Evolutionary conservation across 2,329 filamentous ascomycete genomes (phyloP), one percentile per base, ranked within the genome.

Genomic region (Paecilomyces fulvus): DNA sequence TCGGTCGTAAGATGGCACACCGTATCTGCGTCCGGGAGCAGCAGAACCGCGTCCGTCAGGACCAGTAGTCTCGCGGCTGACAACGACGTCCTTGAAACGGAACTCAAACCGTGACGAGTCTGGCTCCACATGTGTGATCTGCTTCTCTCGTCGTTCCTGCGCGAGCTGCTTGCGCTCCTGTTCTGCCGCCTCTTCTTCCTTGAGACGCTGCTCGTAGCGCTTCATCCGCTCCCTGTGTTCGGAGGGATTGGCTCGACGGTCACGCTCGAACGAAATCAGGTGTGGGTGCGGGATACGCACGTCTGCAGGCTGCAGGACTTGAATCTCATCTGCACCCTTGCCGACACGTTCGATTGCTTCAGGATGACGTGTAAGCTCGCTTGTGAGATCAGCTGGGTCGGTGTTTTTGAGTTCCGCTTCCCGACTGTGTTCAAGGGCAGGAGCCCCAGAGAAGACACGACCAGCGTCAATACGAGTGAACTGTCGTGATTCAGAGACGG

Each of bases 401-500:
- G 69, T 67, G 5, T 66, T 62, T 46, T 61, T 61, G 23, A 65
- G 61, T 23, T 61, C 56, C 1, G 60, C 56, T 5, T 61, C 62
- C 20, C 63, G 57, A 3, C 59, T 55, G 33, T 67, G 64, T 33
- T 65, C 61, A 14, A 76, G 61, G 12, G 71, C 69, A 1, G 75
- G 75, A 5, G 76, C 75, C 14, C 67, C 75, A 14, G 73, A 75
- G 68, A 87, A 86, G 30, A 83, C 83, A 58, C 81, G 80, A 17
- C 80, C 84, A 3, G 84, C 84, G 62, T 86, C 84, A n/a, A 75
- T 77, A 64, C 84, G 82, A n/a, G 80, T 86, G 69, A 86, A 86
- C 21, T 78, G 76, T 4, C 83, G 79, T 1, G 83, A 86, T 67
- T 87, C 84, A 4, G 83, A 80, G 21, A 82, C 79, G 1, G 84